phyloP scores from a whole-genome alignment of 768 basidiomycete genomes.

The Russula virescens region DNA sequence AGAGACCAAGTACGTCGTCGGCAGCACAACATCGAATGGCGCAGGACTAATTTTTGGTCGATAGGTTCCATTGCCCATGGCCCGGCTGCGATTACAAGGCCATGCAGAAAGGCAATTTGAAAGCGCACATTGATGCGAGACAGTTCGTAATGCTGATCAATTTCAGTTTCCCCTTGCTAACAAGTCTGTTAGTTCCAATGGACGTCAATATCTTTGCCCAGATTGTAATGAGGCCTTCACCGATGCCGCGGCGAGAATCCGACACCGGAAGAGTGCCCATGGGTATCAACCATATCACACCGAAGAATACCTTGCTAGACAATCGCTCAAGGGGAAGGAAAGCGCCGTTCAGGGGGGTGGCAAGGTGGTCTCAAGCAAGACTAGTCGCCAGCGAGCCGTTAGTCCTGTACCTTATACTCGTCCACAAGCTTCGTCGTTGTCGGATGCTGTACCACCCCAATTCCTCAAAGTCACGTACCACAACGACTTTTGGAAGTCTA shows the following conservation, averaged over 20 bases:
- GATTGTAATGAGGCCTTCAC: background rate
- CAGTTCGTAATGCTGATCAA: conserved; percentile 7
- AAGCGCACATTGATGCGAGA: background rate
- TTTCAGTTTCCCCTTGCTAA: background rate
- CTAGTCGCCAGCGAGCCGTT: background rate
- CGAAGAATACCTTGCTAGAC: background rate
- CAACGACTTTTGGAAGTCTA: background rate
- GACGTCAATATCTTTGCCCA: background rate
- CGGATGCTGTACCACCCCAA: background rate
- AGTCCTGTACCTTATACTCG: background rate
- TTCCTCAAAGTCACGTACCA: background rate
- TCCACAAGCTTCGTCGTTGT: background rate
- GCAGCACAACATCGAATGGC: background rate
- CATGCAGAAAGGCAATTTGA: conserved; percentile 5
- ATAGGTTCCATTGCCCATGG: conserved; percentile 7
- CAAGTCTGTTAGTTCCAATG: background rate
- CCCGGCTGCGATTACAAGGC: conserved; percentile 3
- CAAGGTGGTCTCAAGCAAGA: background rate
- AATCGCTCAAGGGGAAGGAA: background rate
- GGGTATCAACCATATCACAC: conserved; percentile 15
- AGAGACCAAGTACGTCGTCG: conserved; percentile 12
- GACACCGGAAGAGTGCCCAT: conserved; percentile 6
- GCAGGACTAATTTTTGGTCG: background rate
- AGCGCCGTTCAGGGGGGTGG: background rate
- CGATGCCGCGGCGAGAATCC: conserved; percentile 6